phyloP scores from a whole-genome alignment of 805 yeast species.

The Schwanniomyces occidentalis region DNA sequence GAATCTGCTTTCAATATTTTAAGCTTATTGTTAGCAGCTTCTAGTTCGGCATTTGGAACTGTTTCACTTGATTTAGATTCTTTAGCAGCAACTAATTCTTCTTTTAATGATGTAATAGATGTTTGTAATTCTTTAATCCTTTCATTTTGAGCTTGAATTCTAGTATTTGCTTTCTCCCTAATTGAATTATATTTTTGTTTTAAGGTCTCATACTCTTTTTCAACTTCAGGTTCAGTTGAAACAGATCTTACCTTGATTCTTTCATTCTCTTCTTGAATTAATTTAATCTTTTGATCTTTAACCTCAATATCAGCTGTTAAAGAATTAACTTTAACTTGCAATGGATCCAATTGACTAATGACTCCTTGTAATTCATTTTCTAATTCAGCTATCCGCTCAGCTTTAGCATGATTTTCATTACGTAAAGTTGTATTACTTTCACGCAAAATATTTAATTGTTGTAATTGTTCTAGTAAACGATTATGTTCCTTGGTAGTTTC shows the following conservation, averaged over 20 bases:
- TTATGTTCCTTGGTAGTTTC: constrained; percentile 43
- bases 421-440: constrained; percentile 70
- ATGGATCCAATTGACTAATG: constrained; percentile 41
- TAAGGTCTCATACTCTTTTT: constrained; percentile 14
- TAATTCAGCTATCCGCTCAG: constrained; percentile 29
- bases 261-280: constrained; percentile 54
- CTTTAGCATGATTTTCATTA: constrained; percentile 39
- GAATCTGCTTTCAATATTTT: constrained; percentile 13
- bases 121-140: constrained; percentile 28
- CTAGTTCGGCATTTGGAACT: constrained; percentile 8
- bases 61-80: constrained; percentile 10
- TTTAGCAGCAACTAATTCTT: constrained; percentile 16
- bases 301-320: constrained; percentile 44
- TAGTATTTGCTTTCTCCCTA: constrained; percentile 23
- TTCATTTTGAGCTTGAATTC: constrained; percentile 22
- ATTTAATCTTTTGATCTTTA: constrained; percentile 48
- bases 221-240: constrained; percentile 20
- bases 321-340: constrained; percentile 38
- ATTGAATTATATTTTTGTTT: constrained; percentile 9
- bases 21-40: constrained; percentile 9
- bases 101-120: constrained; percentile 20
- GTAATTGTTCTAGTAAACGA: constrained; percentile 51
- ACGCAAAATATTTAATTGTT: constrained; percentile 61
- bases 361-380: constrained; percentile 37
- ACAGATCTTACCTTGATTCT: constrained; percentile 58